These are phyloP conservation scores for Oligophagozyma castellii DNA, from an alignment of 1,139 yeast species.

Conservation along the genomic window DNA sequence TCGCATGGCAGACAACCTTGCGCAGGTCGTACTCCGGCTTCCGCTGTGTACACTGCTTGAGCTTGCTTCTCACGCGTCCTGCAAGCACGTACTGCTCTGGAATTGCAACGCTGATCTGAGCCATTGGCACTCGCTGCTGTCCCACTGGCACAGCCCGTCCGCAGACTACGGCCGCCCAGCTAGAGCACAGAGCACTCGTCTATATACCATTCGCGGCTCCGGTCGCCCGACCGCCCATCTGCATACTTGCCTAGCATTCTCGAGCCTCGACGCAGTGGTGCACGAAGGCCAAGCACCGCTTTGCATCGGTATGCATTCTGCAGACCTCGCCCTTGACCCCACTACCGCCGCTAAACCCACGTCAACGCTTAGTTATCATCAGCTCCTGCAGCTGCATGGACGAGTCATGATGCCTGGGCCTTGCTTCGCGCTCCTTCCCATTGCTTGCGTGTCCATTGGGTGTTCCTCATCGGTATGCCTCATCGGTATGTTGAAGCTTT, in stretches of 20 bases:
- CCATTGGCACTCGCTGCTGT: constrained; percentile 1
- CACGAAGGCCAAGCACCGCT: background rate
- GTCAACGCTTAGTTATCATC: too few species aligned
- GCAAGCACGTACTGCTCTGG: constrained; percentile 3
- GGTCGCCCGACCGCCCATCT: background rate
- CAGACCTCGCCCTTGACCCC: background rate
- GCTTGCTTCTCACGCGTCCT: constrained; percentile 2
- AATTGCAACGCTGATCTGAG: constrained; percentile 1
- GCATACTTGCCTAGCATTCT: background rate
- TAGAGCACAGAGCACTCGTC: background rate
- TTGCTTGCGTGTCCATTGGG: too few species aligned
- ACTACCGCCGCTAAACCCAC: background rate
- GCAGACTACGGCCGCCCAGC: background rate
- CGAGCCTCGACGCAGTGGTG: background rate
- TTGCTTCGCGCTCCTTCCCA: too few species aligned
- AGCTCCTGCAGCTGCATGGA: too few species aligned
- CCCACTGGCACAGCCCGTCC: background rate
- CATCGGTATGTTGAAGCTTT: too few species aligned
- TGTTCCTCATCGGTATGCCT: too few species aligned
- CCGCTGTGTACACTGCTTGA: constrained; percentile 3
- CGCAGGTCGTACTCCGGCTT: constrained; percentile 9
- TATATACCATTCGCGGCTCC: background rate
- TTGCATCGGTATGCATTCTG: background rate
- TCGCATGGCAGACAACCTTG: constrained; percentile 17
- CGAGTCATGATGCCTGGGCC: too few species aligned